phyloP scores from a whole-genome alignment of 768 basidiomycete genomes.

The Phanerochaete carnosa region DNA sequence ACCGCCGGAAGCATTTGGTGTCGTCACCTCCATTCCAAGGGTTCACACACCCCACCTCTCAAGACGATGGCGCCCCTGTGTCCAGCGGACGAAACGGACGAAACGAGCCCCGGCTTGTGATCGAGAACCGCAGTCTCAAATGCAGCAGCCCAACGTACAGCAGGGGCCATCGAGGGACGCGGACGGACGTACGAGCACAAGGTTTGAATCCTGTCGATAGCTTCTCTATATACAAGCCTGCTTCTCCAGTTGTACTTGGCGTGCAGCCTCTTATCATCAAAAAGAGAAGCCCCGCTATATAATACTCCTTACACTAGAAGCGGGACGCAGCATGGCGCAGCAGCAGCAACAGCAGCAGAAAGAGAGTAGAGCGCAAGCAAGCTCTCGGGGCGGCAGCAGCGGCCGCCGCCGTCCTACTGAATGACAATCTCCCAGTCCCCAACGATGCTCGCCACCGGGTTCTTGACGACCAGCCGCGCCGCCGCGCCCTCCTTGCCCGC shows the following conservation, averaged over 20 bases:
- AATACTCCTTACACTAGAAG: neutral
- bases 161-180: neutral
- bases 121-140: neutral
- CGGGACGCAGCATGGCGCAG: too few relatives aligned
- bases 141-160: neutral
- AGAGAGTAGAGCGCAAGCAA: too few relatives aligned
- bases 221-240: neutral
- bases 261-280: neutral
- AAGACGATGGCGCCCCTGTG: too few relatives aligned
- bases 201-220: neutral
- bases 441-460: constrained; percentile 57
- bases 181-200: neutral
- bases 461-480: constrained; percentile 71
- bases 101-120: neutral
- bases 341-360: neutral
- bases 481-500: constrained; percentile 63
- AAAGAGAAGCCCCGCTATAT: neutral
- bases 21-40: too few relatives aligned
- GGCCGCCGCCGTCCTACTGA: neutral
- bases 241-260: neutral
- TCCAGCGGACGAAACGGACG: too few relatives aligned
- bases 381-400: too few relatives aligned
- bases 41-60: too few relatives aligned
- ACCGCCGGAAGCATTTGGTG: too few relatives aligned
- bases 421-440: constrained; percentile 63